phyloP scores from a whole-genome alignment of 306 rosid genomes.

The Begonia peltatifolia region DNA sequence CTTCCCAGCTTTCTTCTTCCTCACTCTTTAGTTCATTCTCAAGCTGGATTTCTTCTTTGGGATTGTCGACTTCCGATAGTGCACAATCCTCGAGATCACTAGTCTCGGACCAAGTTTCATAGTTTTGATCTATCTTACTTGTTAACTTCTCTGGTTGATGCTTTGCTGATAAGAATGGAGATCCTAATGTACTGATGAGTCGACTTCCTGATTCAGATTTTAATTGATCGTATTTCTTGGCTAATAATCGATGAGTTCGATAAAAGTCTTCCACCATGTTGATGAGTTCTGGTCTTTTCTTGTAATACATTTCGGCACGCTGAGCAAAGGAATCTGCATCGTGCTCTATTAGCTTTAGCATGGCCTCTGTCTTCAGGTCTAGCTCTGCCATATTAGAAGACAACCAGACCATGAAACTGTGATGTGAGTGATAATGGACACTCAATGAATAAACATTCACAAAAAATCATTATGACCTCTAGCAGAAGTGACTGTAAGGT shows the following conservation, averaged over 20 bases:
- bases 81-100: constrained; percentile 36
- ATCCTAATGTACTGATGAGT: constrained; percentile 23
- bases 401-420: no score
- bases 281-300: constrained; percentile 65
- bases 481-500: background rate
- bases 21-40: constrained; percentile 9
- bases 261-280: constrained; percentile 78
- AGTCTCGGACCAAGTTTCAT: constrained; percentile 43
- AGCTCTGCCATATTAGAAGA: constrained; percentile 31
- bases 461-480: background rate
- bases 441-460: background rate
- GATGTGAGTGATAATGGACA: constrained; percentile 3
- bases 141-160: constrained; percentile 21
- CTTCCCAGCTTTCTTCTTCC: background rate
- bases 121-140: constrained; percentile 22
- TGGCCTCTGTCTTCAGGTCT: constrained; percentile 50
- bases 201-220: constrained; percentile 46
- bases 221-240: constrained; percentile 64
- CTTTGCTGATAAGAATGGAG: constrained; percentile 51
- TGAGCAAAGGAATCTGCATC: constrained; percentile 83
- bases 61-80: constrained; percentile 79
- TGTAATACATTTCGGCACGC: constrained; percentile 95
- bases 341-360: constrained; percentile 54
- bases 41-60: constrained; percentile 26
- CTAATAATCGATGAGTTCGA: constrained; percentile 55